Evolutionary conservation across 306 rosid genomes (phyloP).

Genomic region (Vigna mungo): DNA sequence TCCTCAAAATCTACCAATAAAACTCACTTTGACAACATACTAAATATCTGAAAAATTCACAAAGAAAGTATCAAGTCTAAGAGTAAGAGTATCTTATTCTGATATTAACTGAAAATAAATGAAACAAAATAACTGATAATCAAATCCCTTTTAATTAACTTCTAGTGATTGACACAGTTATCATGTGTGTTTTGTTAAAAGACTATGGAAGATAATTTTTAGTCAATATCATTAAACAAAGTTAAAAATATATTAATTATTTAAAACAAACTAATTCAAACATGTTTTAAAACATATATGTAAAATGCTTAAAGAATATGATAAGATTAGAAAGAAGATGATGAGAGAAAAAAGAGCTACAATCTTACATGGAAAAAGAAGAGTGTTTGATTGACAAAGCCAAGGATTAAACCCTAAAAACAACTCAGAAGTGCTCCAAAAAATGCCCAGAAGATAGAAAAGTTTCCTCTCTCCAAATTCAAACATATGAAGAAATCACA

Average conservation of each 20-base stretch:
- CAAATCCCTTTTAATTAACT: no score
- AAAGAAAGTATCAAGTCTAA: no score
- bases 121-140: no score
- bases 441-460: slow-evolving; percentile 37
- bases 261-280: background rate
- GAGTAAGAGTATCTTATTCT: no score
- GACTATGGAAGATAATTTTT: background rate
- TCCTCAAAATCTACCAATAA: no score
- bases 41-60: no score
- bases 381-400: background rate
- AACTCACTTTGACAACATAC: no score
- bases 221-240: background rate
- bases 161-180: no score
- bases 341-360: background rate
- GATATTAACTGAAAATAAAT: no score
- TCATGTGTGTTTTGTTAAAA: background rate
- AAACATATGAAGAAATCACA: background rate
- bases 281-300: background rate
- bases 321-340: background rate
- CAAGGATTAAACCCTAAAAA: background rate
- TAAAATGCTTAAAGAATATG: background rate
- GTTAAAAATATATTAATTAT: background rate
- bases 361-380: slow-evolving; percentile 24
- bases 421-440: slow-evolving; percentile 40
- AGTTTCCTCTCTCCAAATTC: background rate